Percentiles rank a stretch among this genome's conserved stretches.
These are phyloP conservation scores for Amaranthus tricolor DNA, from an alignment of 179 eudicot genomes.

Conservation along the genomic window DNA sequence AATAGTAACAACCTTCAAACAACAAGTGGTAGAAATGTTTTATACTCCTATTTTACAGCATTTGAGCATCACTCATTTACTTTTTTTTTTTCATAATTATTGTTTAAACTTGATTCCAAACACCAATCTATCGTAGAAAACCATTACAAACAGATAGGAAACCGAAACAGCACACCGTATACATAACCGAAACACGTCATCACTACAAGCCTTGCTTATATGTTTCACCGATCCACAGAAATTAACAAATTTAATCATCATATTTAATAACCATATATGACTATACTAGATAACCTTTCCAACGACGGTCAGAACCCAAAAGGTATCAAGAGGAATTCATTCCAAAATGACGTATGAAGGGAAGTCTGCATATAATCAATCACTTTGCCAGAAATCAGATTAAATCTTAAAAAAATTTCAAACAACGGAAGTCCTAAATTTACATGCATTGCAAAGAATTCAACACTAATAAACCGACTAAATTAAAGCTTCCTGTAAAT, in stretches of 20 bases:
- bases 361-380: neutral
- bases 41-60: neutral
- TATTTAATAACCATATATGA: neutral
- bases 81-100: neutral
- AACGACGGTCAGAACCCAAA: neutral
- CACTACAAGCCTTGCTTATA: neutral
- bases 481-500: too few relatives aligned
- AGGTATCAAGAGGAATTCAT: neutral
- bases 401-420: neutral
- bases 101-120: neutral
- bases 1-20: neutral
- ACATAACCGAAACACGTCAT: neutral
- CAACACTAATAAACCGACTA: too few relatives aligned
- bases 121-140: neutral
- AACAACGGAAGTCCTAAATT: neutral
- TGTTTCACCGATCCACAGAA: neutral
- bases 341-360: neutral
- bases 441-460: constrained; percentile 1
- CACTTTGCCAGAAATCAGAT: neutral
- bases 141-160: neutral
- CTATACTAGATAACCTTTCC: neutral
- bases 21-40: too few relatives aligned
- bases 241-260: neutral
- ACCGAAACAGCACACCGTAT: neutral
- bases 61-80: neutral